phyloP scores from a whole-genome alignment of 2,329 filamentous ascomycete species.

The Pseudopithomyces chartarum region DNA sequence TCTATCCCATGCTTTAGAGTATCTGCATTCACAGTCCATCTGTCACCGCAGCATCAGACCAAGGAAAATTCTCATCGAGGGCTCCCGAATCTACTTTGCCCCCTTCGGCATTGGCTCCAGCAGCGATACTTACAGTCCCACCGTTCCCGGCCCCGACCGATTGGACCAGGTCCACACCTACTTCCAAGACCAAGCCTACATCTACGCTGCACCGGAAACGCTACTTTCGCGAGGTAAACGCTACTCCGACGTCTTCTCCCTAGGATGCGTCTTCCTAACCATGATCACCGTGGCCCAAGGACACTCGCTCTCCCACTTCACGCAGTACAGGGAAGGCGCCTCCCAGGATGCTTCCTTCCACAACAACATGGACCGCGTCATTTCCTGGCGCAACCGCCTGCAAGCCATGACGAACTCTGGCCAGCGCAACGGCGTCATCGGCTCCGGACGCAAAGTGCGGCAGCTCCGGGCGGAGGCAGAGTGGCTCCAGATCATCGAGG shows the following conservation, averaged over 20 bases:
- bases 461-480: constrained; percentile 40
- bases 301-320: constrained; percentile 40
- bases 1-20: constrained; percentile 44
- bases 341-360: constrained; percentile 47
- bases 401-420: constrained; percentile 37
- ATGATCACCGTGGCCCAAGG: constrained; percentile 47
- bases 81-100: constrained; percentile 39
- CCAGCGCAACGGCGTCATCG: constrained; percentile 33
- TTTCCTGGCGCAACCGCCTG: constrained; percentile 38
- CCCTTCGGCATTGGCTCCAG: constrained; percentile 44
- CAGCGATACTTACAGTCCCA: constrained; percentile 35
- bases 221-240: constrained; percentile 43
- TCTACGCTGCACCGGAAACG: constrained; percentile 47
- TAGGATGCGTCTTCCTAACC: constrained; percentile 47
- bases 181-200: constrained; percentile 41
- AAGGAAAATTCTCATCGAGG: constrained; percentile 46
- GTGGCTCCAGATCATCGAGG: constrained; percentile 43
- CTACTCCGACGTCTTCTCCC: constrained; percentile 45
- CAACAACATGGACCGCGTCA: constrained; percentile 44
- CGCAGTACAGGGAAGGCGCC: constrained; percentile 39
- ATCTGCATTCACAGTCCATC: constrained; percentile 44
- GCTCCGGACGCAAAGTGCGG: constrained; percentile 35
- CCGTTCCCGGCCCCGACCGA: constrained; percentile 30
- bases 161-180: constrained; percentile 37
- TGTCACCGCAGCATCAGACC: constrained; percentile 45